Percentiles rank a stretch among this genome's conserved stretches.
Evolutionary conservation across 768 basidiomycete species (phyloP).

Genomic region (Cyclocybe aegerita): DNA sequence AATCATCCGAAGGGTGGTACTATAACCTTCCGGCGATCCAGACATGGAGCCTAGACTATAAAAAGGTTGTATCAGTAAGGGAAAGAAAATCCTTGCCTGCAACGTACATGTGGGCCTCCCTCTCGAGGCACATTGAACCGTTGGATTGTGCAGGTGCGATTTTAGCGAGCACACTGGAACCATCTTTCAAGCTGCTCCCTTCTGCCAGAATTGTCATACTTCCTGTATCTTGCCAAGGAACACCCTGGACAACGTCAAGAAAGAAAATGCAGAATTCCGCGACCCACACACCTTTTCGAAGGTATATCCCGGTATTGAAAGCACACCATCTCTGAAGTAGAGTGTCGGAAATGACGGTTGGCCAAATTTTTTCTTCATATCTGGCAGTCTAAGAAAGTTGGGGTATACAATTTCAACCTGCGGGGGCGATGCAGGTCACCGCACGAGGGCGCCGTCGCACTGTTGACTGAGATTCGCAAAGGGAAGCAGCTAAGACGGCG

Average conservation of each 20-base stretch:
- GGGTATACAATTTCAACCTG: neutral
- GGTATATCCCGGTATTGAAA: conserved; percentile 71
- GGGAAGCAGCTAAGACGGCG: no score
- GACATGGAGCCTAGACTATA: conserved; percentile 52
- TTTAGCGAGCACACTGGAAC: conserved; percentile 68
- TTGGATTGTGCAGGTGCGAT: conserved; percentile 73
- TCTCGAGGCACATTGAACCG: conserved; percentile 68
- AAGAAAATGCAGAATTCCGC: no score
- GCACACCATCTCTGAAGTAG: conserved; percentile 55
- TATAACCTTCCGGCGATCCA: conserved; percentile 48
- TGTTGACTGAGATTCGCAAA: conserved; percentile 4
- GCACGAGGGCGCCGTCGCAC: neutral
- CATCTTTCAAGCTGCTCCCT: conserved; percentile 69
- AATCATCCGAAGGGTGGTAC: conserved; percentile 54
- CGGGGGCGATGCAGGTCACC: no score
- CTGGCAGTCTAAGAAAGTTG: no score
- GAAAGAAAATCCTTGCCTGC: neutral
- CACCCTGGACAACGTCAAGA: conserved; percentile 37
- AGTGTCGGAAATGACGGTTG: conserved; percentile 58
- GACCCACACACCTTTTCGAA: conserved; percentile 55
- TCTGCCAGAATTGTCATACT: conserved; percentile 69
- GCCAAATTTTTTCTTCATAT: conserved; percentile 56
- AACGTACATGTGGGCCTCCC: conserved; percentile 72
- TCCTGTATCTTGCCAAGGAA: conserved; percentile 71
- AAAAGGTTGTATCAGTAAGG: neutral